Conservation (phyloP, 805 yeast species). For the Candida nonsorbophila region DNA sequence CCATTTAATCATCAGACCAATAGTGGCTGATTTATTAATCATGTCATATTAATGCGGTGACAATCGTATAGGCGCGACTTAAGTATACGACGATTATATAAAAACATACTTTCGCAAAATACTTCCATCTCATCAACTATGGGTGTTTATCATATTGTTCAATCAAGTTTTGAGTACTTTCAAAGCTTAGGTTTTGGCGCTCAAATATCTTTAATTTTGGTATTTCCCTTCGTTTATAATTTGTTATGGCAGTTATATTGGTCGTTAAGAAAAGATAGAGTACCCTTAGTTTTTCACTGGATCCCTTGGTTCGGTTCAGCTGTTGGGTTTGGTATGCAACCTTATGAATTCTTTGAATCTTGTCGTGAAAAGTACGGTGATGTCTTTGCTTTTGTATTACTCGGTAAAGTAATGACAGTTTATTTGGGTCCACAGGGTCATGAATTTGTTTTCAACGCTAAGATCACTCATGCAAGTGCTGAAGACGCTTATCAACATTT, state of each 20-base stretch:
- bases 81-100: no score
- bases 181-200: constrained; percentile 19
- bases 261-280: constrained; percentile 75
- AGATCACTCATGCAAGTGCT: constrained; percentile 84
- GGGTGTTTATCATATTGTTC: no score
- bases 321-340: constrained; percentile 83
- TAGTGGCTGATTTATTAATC: no score
- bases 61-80: no score
- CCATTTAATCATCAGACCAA: no score
- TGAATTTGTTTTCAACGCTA: constrained; percentile 91
- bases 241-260: constrained; percentile 62
- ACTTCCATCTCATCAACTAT: no score
- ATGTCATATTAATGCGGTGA: no score
- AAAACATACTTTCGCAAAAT: no score
- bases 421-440: constrained; percentile 97
- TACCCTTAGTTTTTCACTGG: constrained; percentile 87
- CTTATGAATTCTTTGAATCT: constrained; percentile 80
- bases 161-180: no score
- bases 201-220: constrained; percentile 27
- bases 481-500: constrained; percentile 94
- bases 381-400: constrained; percentile 80
- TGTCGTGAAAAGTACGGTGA: constrained; percentile 87
- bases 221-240: constrained; percentile 61
- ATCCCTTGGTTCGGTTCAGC: constrained; percentile 97
- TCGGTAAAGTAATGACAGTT: constrained; percentile 93